Base-by-base conservation (phyloP, 192 early-diverging fungal species). In the Entophlyctis helioformis region DNA sequence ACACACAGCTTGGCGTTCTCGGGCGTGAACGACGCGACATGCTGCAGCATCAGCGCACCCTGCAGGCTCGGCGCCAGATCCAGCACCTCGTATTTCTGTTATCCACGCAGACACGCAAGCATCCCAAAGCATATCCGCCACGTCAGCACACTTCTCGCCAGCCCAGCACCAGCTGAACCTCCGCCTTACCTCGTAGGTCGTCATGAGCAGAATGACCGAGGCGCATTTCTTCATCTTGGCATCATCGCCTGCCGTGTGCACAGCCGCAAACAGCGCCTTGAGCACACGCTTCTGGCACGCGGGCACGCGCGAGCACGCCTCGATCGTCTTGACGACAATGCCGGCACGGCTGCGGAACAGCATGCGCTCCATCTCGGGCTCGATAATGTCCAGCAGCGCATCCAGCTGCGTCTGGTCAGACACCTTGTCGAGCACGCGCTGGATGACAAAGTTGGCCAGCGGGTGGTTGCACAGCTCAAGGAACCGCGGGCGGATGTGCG, bases 401-500 rank as follows among this genome's bases (percentile, higher is more conserved):
- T 69, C 65, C 3, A 84, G 59, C 56, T 85, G 81, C 0, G 62
- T 52, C 12, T 56, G 58, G 24, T 64, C 81, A 44, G 75, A 66
- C 29, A 66, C 78, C 42, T 82, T 59, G 28, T 62, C 61, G 32
- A 88, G 71, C 51, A 88, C 58, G 25, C 74, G 67, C 59, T 91
- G 88, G 12, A 91, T 81, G 1, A 91, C 86, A 65, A 87, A 89
- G 56, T 91, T 91, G 53, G 82, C 70, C 16, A 78, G 67, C 23
- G 77, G 80, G 53, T 89, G 74, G 29, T 59, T 48, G 35, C 77
- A 78, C 23, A 87, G 70, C 38, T 76, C 66, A 35, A 65, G 57
- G 15, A 88, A 54, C 22, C 68, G 66, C 13, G 54, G 58, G 24
- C 75, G 64, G 50, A 91, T 81, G 56, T 84, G 81, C 10, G 60